A percentile compares a stretch with the other conserved stretches of the same genome.
Evolutionary conservation across 768 basidiomycete genomes (phyloP).

Genomic region (Mrakia gelida): DNA sequence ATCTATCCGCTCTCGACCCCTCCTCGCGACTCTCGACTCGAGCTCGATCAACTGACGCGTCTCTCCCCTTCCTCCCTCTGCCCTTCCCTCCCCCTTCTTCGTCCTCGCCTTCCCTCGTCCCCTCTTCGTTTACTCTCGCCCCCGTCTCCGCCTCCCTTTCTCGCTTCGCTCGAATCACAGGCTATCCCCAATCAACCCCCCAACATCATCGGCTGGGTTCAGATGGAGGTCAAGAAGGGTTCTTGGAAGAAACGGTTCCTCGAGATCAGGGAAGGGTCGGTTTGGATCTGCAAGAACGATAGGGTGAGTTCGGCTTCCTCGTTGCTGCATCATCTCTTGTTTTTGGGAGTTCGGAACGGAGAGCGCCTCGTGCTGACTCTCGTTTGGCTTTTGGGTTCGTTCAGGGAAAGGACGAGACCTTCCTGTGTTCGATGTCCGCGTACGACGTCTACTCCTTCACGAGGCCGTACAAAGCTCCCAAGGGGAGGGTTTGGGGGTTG

Average conservation of each 20-base stretch:
- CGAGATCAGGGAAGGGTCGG: constrained; percentile 73
- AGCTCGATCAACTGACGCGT: background rate
- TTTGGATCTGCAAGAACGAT: constrained; percentile 87
- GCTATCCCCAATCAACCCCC: constrained; percentile 52
- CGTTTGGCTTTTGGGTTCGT: background rate
- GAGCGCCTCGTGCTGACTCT: no score
- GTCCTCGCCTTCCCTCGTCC: no score
- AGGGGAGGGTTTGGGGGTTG: constrained; percentile 20
- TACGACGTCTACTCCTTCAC: constrained; percentile 84
- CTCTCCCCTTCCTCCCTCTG: constrained; percentile 30
- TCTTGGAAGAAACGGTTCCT: constrained; percentile 95
- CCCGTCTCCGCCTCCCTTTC: constrained; percentile 25
- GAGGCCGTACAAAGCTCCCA: constrained; percentile 66
- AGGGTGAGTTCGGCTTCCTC: constrained; percentile 56
- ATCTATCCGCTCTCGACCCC: no score
- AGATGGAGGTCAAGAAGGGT: constrained; percentile 74
- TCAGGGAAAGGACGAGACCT: constrained; percentile 77
- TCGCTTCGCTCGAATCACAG: constrained; percentile 49
- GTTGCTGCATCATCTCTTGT: no score
- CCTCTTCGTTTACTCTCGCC: no score
- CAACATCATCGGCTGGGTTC: constrained; percentile 50
- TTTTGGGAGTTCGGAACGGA: no score
- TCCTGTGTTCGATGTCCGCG: constrained; percentile 77
- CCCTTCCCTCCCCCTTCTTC: no score
- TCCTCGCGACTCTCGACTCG: no score